A percentile compares a stretch with the other conserved stretches of the same genome.
Evolutionary conservation across 805 yeast species (phyloP).

Genomic region (Lipomyces sp.): DNA sequence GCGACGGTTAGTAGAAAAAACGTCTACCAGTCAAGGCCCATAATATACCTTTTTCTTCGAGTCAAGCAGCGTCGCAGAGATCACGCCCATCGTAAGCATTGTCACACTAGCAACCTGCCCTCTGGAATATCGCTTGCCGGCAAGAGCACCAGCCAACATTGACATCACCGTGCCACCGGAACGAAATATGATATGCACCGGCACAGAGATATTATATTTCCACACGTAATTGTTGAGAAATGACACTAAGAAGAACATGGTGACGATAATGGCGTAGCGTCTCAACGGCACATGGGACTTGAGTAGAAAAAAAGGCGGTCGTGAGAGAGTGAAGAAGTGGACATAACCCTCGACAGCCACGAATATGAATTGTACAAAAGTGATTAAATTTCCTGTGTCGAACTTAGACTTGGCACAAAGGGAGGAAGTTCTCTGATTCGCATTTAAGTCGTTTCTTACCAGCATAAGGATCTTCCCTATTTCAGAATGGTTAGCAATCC

Average conservation of each 20-base stretch:
- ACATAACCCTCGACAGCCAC: constrained; percentile 54
- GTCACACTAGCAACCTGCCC: constrained; percentile 58
- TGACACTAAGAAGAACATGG: constrained; percentile 57
- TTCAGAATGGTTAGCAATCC: neutral
- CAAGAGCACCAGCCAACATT: constrained; percentile 58
- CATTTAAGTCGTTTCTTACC: constrained; percentile 14
- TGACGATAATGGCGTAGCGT: constrained; percentile 53
- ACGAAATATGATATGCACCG: constrained; percentile 68
- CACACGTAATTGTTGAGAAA: constrained; percentile 64
- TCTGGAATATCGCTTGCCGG: constrained; percentile 53
- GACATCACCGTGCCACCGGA: constrained; percentile 68
- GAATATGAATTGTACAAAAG: constrained; percentile 60
- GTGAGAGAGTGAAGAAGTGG: constrained; percentile 46
- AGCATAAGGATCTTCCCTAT: constrained; percentile 31
- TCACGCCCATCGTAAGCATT: constrained; percentile 60
- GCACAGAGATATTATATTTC: constrained; percentile 62
- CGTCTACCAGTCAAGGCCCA: neutral
- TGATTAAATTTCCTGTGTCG: constrained; percentile 56
- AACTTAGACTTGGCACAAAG: neutral
- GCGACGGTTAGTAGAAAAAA: constrained; percentile 34
- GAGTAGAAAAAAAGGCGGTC: constrained; percentile 45
- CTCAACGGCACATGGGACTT: constrained; percentile 45
- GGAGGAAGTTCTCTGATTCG: neutral
- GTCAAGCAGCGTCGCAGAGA: constrained; percentile 48
- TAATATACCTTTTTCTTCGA: constrained; percentile 24